Evolutionary conservation across 352 stramenopile genomes (phyloP).

Genomic region (Phytophthora cactorum): DNA sequence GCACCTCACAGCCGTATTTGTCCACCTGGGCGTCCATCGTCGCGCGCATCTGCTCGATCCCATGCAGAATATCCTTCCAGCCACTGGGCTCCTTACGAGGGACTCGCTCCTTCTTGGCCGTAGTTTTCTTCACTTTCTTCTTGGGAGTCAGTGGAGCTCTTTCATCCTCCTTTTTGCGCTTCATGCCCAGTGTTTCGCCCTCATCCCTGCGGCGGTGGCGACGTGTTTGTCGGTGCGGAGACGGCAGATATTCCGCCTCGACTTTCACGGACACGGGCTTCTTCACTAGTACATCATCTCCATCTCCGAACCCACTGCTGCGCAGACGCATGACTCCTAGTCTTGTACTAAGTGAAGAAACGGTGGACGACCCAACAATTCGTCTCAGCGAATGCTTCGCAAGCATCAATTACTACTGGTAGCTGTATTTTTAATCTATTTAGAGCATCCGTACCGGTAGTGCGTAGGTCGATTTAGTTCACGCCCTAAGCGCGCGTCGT

Average conservation of each 20-base stretch:
- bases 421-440: too few species aligned
- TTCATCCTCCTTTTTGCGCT: constrained; percentile 29
- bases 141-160: constrained; percentile 7
- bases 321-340: constrained; percentile 45
- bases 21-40: constrained; percentile 75
- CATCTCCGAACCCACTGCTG: not conserved
- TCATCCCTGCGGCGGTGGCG: constrained; percentile 9
- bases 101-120: constrained; percentile 31
- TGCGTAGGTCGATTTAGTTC: too few species aligned
- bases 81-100: constrained; percentile 38
- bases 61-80: constrained; percentile 65
- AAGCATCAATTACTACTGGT: too few species aligned
- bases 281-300: too few species aligned
- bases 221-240: constrained; percentile 1
- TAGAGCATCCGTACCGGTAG: too few species aligned
- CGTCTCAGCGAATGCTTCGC: too few species aligned
- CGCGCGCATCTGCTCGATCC: constrained; percentile 76
- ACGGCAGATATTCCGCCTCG: not conserved
- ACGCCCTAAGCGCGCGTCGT: too few species aligned
- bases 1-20: constrained; percentile 67
- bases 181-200: constrained; percentile 16
- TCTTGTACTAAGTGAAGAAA: not conserved
- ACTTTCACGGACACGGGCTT: constrained; percentile 9
- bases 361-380: too few species aligned
- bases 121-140: constrained; percentile 28